These are phyloP conservation scores for Scenedesmus sp. DNA, from an alignment of 163 green algal species.

Conservation along the genomic window DNA sequence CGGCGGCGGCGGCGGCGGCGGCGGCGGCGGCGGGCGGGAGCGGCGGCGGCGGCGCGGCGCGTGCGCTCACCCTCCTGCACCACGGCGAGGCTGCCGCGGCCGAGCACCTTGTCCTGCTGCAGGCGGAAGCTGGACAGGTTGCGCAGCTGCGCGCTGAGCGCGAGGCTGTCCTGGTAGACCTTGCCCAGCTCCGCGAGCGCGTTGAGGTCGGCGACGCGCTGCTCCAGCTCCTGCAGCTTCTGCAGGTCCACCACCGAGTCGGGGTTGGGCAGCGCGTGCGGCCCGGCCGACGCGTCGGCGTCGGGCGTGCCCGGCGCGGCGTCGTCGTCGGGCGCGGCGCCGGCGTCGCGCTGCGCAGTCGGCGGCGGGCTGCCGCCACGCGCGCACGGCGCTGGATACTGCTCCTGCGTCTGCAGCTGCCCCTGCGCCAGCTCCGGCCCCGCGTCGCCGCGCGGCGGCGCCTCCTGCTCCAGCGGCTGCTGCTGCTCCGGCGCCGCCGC, in stretches of 20 bases:
- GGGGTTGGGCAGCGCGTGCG: background rate
- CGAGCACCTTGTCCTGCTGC: constrained; percentile 45
- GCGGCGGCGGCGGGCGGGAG: background rate
- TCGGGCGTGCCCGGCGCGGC: constrained; percentile 3
- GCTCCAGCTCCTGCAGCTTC: constrained; percentile 47
- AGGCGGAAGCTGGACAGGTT: constrained; percentile 37
- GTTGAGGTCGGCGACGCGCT: constrained; percentile 42
- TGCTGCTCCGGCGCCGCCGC: background rate
- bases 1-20: background rate
- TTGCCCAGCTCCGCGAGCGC: constrained; percentile 43
- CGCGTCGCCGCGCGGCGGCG: background rate
- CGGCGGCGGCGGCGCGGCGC: too few species aligned
- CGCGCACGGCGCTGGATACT: background rate
- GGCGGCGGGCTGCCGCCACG: too few species aligned
- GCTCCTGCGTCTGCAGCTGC: constrained; percentile 5
- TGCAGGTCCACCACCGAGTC: constrained; percentile 40
- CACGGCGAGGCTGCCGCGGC: constrained; percentile 37
- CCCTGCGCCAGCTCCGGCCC: too few species aligned
- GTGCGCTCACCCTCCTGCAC: constrained; percentile 40
- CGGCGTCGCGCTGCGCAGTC: too few species aligned
- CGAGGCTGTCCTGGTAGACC: constrained; percentile 44
- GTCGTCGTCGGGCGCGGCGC: too few species aligned
- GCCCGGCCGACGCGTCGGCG: background rate
- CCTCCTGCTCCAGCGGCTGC: background rate
- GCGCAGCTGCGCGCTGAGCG: constrained; percentile 37